phyloP scores from a whole-genome alignment of 2,329 filamentous ascomycete genomes.

The Phyllosticta citrichinensis region DNA sequence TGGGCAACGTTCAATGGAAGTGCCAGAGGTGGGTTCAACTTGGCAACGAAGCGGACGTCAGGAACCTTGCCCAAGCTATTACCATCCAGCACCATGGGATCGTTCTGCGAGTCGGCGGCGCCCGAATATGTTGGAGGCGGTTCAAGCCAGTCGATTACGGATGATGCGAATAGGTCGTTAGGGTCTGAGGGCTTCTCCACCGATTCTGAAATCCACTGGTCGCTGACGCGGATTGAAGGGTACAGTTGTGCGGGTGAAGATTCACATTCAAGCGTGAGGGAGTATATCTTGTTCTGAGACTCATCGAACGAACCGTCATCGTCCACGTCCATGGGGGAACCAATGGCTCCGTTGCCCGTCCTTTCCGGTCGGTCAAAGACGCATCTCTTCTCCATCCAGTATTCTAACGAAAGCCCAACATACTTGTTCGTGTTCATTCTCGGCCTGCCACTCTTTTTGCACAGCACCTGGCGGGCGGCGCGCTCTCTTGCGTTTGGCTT shows the following conservation, averaged over 20 bases:
- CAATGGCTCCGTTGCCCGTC: slow-evolving; percentile 21
- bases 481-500: slow-evolving; percentile 37
- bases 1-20: slow-evolving; percentile 56
- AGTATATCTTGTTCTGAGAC: slow-evolving; percentile 43
- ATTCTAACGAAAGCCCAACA: slow-evolving; percentile 63
- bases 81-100: slow-evolving; percentile 44
- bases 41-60: slow-evolving; percentile 64
- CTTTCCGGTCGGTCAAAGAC: slow-evolving; percentile 23
- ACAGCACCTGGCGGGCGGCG: slow-evolving; percentile 51
- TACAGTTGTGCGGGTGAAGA: slow-evolving; percentile 36
- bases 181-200: slow-evolving; percentile 39
- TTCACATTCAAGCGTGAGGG: slow-evolving; percentile 57
- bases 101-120: slow-evolving; percentile 26
- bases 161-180: slow-evolving; percentile 36
- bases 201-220: slow-evolving; percentile 60
- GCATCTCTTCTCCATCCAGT: slow-evolving; percentile 57
- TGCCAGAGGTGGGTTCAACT: slow-evolving; percentile 63
- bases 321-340: slow-evolving; percentile 23
- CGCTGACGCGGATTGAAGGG: slow-evolving; percentile 58
- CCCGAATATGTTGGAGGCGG: slow-evolving; percentile 50
- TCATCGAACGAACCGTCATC: slow-evolving; percentile 35
- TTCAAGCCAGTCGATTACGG: slow-evolving; percentile 58
- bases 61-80: slow-evolving; percentile 45
- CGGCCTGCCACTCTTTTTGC: slow-evolving; percentile 59
- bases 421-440: slow-evolving; percentile 58